Conservation (phyloP, 208 protist genomes). For the Herpetomonas muscarum region DNA sequence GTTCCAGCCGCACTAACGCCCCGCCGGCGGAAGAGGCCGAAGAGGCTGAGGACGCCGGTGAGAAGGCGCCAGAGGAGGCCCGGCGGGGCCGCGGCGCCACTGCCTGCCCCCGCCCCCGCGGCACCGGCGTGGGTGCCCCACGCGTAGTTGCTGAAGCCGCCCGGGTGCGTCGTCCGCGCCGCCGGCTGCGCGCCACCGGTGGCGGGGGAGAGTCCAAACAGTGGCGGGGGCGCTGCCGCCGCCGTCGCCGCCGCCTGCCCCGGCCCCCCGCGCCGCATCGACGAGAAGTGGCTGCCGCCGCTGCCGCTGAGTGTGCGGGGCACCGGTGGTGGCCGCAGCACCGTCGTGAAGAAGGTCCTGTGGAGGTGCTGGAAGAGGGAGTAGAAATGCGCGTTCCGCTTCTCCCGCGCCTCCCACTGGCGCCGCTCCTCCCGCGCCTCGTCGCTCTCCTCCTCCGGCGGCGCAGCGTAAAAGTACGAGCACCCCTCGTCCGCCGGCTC, state of each 20-base stretch:
- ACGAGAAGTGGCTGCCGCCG: constrained; percentile 1
- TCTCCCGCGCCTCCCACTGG: constrained; percentile 20
- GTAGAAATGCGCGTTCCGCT: constrained; percentile 39
- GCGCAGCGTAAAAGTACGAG: constrained; percentile 34
- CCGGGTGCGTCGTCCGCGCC: not conserved
- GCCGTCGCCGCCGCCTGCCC: not conserved
- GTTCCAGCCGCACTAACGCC: no score
- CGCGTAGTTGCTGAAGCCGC: not conserved
- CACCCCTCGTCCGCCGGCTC: constrained; percentile 21
- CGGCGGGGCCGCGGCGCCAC: not conserved
- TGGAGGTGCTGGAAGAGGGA: constrained; percentile 51
- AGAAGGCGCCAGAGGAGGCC: not conserved
- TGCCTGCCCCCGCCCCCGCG: not conserved
- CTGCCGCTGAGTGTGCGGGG: constrained; percentile 1
- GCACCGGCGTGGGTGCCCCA: not conserved
- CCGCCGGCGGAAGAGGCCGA: no score
- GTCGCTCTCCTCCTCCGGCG: constrained; percentile 1
- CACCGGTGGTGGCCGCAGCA: constrained; percentile 11
- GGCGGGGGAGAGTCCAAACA: not conserved
- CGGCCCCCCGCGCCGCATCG: not conserved
- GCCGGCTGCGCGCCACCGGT: no score
- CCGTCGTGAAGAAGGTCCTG: constrained; percentile 23
- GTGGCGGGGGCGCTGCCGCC: not conserved
- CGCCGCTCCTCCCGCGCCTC: not conserved
- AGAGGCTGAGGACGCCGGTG: not conserved